Evolutionary conservation across 352 stramenopile genomes (phyloP), one percentile per base, ranked within the genome.

Genomic region (Globisporangium viniferum): DNA sequence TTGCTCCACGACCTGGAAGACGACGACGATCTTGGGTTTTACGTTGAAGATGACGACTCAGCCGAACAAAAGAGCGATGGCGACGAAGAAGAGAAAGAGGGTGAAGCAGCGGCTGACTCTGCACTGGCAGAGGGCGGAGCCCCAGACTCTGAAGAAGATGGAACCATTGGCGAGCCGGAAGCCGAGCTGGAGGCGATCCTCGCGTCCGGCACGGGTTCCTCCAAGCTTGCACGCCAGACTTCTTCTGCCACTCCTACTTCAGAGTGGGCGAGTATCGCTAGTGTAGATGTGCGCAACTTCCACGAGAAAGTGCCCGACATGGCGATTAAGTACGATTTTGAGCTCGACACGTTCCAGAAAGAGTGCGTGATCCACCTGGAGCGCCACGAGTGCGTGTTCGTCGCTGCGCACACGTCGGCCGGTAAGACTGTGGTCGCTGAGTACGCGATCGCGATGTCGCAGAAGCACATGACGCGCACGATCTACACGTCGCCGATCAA

Each of bases 401-500:
- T 99, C 9, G 94, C 96, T 10, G 97, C 97, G 4, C 97, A 99
- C 66, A 99, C 97, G 5, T 98, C 92, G 0, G 96, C 97, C 12
- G 97, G 98, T 20, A 99, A 99, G 82, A 99, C 98, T 2, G 97
- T 99, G 5, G 84, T 98, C 9, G 97, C 97, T n/a, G 97, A 99
- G 71, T 99, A 99, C 75, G 97, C 97, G 18, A 98, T 99, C 70
- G 97, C 95, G 0, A 90, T 98, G 79, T 94, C 92, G 2, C 82
- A 97, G 66, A 92, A 94, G 67, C 84, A 95, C 75, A 93, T 93
- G 78, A 93, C 83, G 29, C 83, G 96, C 49, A 96, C 87, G 36
- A 97, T 99, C 63, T 99, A 99, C 81, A 99, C 98, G 27, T 98
- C 93, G 41, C 97, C 98, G 0, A 99, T 99, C 71, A 99, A 99